Evolutionary conservation across 257 asterid species (phyloP).

Genomic region (Solanum tarijense): DNA sequence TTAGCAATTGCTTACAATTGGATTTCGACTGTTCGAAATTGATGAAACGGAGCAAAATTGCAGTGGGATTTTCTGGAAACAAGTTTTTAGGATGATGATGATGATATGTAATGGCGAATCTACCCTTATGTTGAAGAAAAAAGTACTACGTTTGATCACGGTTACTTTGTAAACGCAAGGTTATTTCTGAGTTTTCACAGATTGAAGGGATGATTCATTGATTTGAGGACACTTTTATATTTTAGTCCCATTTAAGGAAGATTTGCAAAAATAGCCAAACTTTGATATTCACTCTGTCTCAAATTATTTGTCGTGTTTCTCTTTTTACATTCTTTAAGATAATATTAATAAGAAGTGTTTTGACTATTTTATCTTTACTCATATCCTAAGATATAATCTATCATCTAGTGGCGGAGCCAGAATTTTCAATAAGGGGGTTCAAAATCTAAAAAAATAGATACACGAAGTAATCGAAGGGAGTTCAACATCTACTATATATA

Average conservation of each 20-base stretch:
- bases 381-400: background rate
- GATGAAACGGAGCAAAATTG: background rate
- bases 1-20: background rate
- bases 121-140: background rate
- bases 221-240: background rate
- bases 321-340: too few relatives aligned
- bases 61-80: background rate
- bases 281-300: background rate
- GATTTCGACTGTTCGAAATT: background rate
- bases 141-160: background rate
- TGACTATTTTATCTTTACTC: background rate
- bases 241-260: background rate
- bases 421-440: too few relatives aligned
- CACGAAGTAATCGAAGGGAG: too few relatives aligned
- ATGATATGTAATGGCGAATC: background rate
- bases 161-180: background rate
- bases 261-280: background rate
- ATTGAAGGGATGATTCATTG: background rate
- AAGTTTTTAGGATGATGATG: background rate
- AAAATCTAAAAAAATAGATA: too few relatives aligned
- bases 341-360: too few relatives aligned
- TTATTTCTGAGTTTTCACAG: background rate
- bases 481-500: too few relatives aligned
- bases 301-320: background rate
- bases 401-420: too few relatives aligned